Conservation (phyloP, 441 rosid species). For the Erodium texanum region DNA sequence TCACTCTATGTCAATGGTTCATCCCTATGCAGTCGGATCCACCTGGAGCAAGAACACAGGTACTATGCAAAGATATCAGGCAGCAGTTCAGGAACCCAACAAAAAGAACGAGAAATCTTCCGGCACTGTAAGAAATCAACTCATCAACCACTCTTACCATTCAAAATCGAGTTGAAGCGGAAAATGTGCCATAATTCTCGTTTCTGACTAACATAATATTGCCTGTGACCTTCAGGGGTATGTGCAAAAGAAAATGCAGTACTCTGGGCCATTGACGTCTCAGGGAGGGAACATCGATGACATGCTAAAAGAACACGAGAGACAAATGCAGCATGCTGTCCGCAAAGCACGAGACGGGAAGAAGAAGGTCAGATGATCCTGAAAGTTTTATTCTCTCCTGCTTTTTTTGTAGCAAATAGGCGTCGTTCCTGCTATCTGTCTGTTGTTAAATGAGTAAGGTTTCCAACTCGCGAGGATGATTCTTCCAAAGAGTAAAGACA, state of each 20-base stretch:
- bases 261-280: conserved; percentile 87
- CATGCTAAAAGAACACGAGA: conserved; percentile 76
- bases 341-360: conserved; percentile 67
- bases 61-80: neutral
- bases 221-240: conserved; percentile 38
- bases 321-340: conserved; percentile 87
- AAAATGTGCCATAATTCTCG: too few species aligned
- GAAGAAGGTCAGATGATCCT: conserved; percentile 33
- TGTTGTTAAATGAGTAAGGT: too few species aligned
- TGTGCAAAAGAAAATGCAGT: conserved; percentile 63
- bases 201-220: too few species aligned
- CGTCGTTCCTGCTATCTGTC: too few species aligned
- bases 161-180: too few species aligned
- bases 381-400: neutral
- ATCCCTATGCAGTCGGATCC: conserved; percentile 4
- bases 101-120: neutral
- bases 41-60: neutral
- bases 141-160: neutral
- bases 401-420: neutral
- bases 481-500: too few species aligned
- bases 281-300: conserved; percentile 87
- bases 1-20: conserved; percentile 1
- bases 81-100: neutral
- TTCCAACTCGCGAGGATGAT: too few species aligned
- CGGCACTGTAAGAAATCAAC: neutral